A percentile compares a stretch with the other conserved stretches of the same genome.
phyloP scores from a whole-genome alignment of 1,284 basidiomycete genomes.

The Kalmanozyma brasiliensis region DNA sequence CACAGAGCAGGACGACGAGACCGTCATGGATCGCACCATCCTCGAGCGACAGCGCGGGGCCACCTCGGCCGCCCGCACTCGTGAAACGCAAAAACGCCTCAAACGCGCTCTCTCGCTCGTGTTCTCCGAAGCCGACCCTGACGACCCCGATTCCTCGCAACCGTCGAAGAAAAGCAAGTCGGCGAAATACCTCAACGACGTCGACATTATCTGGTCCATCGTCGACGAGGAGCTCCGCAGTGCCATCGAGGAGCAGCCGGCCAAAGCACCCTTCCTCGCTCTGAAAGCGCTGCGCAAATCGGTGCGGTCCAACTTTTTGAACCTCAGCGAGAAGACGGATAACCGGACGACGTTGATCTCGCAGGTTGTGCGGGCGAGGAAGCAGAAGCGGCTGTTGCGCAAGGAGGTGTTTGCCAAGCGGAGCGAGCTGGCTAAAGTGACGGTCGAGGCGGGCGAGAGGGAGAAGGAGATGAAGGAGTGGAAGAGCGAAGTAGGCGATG shows the following conservation, averaged over 20 bases:
- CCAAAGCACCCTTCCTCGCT: constrained; percentile 40
- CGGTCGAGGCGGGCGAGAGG: constrained; percentile 26
- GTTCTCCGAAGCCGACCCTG: constrained; percentile 18
- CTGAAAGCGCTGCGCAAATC: constrained; percentile 40
- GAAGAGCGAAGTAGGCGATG: constrained; percentile 28
- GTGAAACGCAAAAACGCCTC: constrained; percentile 41
- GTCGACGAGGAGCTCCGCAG: constrained; percentile 44
- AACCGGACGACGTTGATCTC: constrained; percentile 35
- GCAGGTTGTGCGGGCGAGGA: constrained; percentile 33
- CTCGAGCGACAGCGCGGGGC: constrained; percentile 23
- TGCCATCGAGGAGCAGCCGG: constrained; percentile 45
- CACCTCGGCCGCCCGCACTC: constrained; percentile 5
- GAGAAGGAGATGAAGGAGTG: constrained; percentile 38
- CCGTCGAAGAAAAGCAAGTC: constrained; percentile 33
- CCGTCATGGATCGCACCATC: constrained; percentile 34
- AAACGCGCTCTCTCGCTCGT: constrained; percentile 42
- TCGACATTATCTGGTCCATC: constrained; percentile 48
- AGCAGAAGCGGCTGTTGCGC: constrained; percentile 33
- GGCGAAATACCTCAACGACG: constrained; percentile 46
- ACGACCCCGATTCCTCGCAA: constrained; percentile 11
- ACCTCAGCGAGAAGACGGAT: constrained; percentile 44
- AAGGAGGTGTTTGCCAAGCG: constrained; percentile 35
- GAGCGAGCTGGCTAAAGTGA: constrained; percentile 21
- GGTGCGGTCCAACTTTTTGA: constrained; percentile 30
- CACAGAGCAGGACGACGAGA: constrained; percentile 31